Evolutionary conservation across 805 yeast species (phyloP).

Genomic region (Lipomyces yamadae): DNA sequence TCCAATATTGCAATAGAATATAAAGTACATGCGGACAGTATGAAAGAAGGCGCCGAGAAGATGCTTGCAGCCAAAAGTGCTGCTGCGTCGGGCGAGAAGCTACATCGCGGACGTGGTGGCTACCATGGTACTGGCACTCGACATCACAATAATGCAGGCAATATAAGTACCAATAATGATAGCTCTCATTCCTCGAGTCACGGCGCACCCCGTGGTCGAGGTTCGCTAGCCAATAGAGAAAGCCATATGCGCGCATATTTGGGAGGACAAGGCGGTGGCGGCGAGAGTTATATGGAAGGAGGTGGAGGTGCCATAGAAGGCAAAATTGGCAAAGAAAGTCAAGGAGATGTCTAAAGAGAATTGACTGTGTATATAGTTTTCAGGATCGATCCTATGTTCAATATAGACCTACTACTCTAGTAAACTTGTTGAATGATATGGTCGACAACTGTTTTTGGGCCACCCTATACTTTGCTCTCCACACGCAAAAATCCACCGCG

Average conservation of each 20-base stretch:
- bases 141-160: not conserved
- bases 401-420: not conserved
- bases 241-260: not conserved
- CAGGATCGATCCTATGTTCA: not conserved
- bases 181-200: not conserved
- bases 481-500: too few species aligned
- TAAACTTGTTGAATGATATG: too few species aligned
- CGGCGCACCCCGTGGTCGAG: not conserved
- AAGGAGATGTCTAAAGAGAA: not conserved
- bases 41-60: slow-evolving; percentile 40
- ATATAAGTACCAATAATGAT: not conserved
- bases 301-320: not conserved
- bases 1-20: slow-evolving; percentile 39
- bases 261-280: not conserved
- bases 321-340: not conserved
- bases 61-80: slow-evolving; percentile 21
- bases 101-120: slow-evolving; percentile 20
- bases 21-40: slow-evolving; percentile 43
- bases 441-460: too few species aligned
- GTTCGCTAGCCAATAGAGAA: not conserved
- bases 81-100: slow-evolving; percentile 21
- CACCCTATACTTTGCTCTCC: too few species aligned
- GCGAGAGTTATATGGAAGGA: slow-evolving; percentile 1
- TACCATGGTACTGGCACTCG: slow-evolving; percentile 9
- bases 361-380: not conserved